phyloP scores from a whole-genome alignment of 257 asterid species.

The Anisodus acutangulus region DNA sequence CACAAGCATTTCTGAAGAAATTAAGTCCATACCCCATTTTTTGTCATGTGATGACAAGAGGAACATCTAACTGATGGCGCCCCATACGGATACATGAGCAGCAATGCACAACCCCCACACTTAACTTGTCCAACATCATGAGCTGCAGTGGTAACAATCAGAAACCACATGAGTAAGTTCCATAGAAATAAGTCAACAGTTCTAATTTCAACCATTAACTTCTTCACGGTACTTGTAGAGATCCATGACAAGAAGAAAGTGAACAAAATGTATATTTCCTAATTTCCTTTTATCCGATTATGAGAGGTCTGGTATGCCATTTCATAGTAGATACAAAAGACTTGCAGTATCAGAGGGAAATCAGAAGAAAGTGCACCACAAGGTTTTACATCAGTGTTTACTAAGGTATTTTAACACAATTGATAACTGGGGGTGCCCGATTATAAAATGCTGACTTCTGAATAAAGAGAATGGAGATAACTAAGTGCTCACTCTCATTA shows the following conservation, averaged over 20 bases:
- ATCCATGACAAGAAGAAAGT: neutral
- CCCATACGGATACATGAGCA: slow-evolving; percentile 86
- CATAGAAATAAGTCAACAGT: neutral
- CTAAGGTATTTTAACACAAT: neutral
- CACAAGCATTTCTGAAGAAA: slow-evolving; percentile 22
- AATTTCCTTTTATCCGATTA: neutral
- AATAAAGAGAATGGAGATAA: neutral
- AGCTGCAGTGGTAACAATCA: slow-evolving; percentile 46
- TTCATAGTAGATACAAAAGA: neutral
- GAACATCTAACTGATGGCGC: slow-evolving; percentile 80
- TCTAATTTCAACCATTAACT: neutral
- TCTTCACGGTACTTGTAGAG: neutral
- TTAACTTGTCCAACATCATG: slow-evolving; percentile 86
- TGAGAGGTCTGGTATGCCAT: slow-evolving; percentile 12
- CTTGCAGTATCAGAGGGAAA: slow-evolving; percentile 14
- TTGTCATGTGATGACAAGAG: slow-evolving; percentile 71
- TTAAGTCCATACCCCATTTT: slow-evolving; percentile 66
- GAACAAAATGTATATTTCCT: neutral
- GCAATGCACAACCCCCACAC: slow-evolving; percentile 71
- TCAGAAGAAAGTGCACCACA: slow-evolving; percentile 9
- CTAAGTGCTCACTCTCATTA: neutral
- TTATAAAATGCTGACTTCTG: neutral
- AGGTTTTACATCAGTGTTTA: neutral
- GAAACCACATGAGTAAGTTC: neutral
- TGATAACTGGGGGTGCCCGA: neutral